Evolutionary conservation across 1,139 yeast genomes (phyloP), one percentile per base, ranked within the genome.

Genomic region (Wickerhamomyces sp.): DNA sequence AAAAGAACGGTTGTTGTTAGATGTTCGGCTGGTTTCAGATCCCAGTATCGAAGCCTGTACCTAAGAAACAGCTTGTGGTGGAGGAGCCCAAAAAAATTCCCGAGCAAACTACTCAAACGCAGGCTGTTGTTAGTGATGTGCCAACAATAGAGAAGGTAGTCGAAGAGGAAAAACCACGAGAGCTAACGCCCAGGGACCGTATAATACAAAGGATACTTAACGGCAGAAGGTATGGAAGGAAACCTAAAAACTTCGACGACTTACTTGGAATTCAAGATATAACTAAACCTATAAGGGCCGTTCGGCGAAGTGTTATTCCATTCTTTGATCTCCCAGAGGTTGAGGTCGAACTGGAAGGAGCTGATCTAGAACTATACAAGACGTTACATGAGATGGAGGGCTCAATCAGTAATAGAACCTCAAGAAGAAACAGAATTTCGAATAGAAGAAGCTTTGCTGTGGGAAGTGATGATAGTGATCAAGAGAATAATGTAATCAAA

Each of bases 401-500:
- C 4, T 28, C 32, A 3, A n/a, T 18, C 4, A 17, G 19, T 3
- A 33, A 33, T 16, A 15, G 20, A 4, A n/a, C 32, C 6, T 19
- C 22, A 3, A 33, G 37, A 33, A 20, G 38, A 26, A n/a, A 21
- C 28, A 16, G 38, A 31, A 4, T 14, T 4, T 22, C 28, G 8
- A 15, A 16, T 8, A 24, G 20, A 14, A 12, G 7, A 4, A 31
- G 15, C 12, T 18, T 12, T 17, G 19, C 14, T 10, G 20, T 8
- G 3, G 12, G 12, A 21, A 40, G 28, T 14, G 40, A 37, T 34
- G 44, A 35, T 13, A 40, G 33, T 35, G 37, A 34, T 18, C 29
- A 18, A 19, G 35, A n/a, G 24, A 7, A 7, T 29, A 30, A 30
- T 20, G 3, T 18, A 15, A 3, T 27, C 18, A 17, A 32, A 25